A percentile compares a stretch with the other conserved stretches of the same genome.
These are phyloP conservation scores for Flaveria ramosissima DNA, from an alignment of 129 eudicot species.

Conservation along the genomic window DNA sequence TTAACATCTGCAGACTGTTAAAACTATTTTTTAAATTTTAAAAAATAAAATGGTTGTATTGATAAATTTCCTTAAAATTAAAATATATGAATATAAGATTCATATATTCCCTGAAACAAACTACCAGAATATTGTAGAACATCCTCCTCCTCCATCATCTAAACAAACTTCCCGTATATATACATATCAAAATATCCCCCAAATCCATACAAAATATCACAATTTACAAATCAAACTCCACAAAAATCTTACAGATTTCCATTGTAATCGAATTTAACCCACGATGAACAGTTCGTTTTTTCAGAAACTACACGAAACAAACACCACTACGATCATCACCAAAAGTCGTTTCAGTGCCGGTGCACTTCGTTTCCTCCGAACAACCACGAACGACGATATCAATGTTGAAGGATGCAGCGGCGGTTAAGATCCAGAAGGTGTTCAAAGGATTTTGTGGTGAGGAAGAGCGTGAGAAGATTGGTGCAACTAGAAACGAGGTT, in stretches of 20 bases:
- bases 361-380: conserved; percentile 36
- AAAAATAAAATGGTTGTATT: too few species aligned
- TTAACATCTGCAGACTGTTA: too few species aligned
- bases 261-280: neutral
- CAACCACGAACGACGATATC: neutral
- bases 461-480: conserved; percentile 54
- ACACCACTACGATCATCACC: conserved; percentile 22
- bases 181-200: neutral
- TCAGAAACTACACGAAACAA: conserved; percentile 12
- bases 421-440: conserved; percentile 50
- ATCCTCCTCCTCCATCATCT: neutral
- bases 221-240: neutral
- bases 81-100: too few species aligned
- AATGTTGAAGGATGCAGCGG: conserved; percentile 34
- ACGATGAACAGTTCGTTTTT: conserved; percentile 9
- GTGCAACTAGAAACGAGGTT: conserved; percentile 38
- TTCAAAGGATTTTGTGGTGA: conserved; percentile 58
- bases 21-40: too few species aligned
- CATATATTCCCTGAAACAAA: too few species aligned
- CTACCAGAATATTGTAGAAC: conserved; percentile 14
- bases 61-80: too few species aligned
- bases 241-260: neutral
- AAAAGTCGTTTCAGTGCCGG: conserved; percentile 43
- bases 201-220: neutral
- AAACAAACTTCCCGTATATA: neutral